Conservation (phyloP, 2,329 filamentous ascomycete genomes). For the Fusarium longipes region DNA sequence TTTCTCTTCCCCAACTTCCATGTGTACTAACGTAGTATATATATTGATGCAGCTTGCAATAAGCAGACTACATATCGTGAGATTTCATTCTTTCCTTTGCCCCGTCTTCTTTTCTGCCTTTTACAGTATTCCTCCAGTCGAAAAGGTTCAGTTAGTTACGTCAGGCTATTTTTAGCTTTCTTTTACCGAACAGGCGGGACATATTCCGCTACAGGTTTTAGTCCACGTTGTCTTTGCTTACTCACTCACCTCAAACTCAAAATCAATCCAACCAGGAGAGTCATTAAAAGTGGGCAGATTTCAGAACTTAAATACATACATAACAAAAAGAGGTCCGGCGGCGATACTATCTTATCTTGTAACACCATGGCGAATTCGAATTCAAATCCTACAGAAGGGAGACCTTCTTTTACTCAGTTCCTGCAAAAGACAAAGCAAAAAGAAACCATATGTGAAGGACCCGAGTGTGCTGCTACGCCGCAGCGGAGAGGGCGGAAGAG, state of each 20-base stretch:
- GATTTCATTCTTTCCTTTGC: background rate
- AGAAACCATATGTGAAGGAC: conserved; percentile 20
- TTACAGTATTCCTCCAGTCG: background rate
- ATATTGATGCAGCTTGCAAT: background rate
- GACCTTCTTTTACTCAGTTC: conserved; percentile 61
- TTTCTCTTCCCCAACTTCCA: background rate
- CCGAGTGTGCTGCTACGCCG: conserved; percentile 14
- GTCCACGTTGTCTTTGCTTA: conserved; percentile 14
- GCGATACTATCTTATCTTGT: background rate
- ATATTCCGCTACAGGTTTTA: conserved; percentile 16
- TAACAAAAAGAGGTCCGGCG: background rate
- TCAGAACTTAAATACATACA: conserved; percentile 17
- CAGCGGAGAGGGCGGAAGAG: conserved; percentile 21
- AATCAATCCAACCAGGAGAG: conserved; percentile 16
- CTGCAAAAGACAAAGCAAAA: conserved; percentile 59
- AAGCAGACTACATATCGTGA: background rate
- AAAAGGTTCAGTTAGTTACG: background rate
- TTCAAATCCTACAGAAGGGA: conserved; percentile 12
- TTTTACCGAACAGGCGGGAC: background rate
- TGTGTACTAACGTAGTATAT: background rate
- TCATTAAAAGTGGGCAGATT: conserved; percentile 29
- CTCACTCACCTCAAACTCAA: conserved; percentile 28
- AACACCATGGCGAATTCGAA: conserved; percentile 17
- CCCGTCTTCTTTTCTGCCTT: background rate
- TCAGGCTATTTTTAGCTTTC: conserved; percentile 19